Evolutionary conservation across 495 filamentous ascomycete species (phyloP).

Genomic region (Hypoxylon intermedium): DNA sequence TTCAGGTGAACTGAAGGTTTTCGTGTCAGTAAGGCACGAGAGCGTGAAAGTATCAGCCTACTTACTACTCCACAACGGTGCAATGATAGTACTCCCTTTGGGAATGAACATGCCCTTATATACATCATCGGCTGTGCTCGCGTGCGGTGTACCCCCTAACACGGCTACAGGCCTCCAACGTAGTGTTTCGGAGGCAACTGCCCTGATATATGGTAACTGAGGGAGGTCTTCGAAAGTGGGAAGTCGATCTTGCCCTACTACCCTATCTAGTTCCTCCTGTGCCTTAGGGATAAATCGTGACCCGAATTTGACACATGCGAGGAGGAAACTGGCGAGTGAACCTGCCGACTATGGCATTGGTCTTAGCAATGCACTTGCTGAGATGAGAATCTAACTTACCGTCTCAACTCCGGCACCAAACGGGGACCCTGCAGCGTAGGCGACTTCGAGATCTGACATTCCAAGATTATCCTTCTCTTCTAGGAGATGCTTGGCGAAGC

Average conservation of each 20-base stretch:
- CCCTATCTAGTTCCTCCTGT: constrained; percentile 63
- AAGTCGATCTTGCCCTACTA: constrained; percentile 58
- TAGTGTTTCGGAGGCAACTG: constrained; percentile 59
- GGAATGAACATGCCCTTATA: constrained; percentile 63
- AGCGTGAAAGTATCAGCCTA: constrained; percentile 16
- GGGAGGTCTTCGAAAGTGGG: constrained; percentile 58
- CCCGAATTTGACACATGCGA: constrained; percentile 62
- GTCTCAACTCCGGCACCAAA: constrained; percentile 74
- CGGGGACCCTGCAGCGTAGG: constrained; percentile 63
- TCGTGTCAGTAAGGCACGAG: not conserved
- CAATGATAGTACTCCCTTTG: constrained; percentile 60
- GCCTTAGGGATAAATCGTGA: constrained; percentile 53
- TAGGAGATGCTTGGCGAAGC: constrained; percentile 59
- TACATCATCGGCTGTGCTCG: constrained; percentile 61
- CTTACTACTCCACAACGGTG: constrained; percentile 57
- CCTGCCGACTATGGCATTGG: constrained; percentile 50
- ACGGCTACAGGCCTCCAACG: constrained; percentile 61
- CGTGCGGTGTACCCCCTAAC: constrained; percentile 64
- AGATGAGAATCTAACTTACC: constrained; percentile 49
- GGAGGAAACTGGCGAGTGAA: constrained; percentile 60
- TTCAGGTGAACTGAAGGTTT: constrained; percentile 59
- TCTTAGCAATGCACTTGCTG: constrained; percentile 49
- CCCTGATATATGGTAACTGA: constrained; percentile 53
- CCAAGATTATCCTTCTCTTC: constrained; percentile 53
- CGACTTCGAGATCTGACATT: constrained; percentile 62